Base-by-base conservation (phyloP, 1,139 yeast genomes). In the Candida pseudoviswanathii region DNA sequence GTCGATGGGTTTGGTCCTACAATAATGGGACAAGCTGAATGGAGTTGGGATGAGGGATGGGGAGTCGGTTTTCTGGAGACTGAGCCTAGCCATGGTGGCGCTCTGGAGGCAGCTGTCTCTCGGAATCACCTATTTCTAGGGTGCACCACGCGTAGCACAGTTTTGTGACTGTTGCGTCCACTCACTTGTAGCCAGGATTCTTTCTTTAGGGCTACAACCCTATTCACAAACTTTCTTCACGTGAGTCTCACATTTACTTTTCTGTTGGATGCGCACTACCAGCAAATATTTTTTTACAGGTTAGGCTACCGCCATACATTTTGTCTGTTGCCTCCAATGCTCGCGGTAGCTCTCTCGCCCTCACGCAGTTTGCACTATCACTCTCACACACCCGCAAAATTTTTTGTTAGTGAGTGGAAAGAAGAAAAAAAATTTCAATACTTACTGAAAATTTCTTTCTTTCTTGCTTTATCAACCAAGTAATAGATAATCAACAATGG, bases 401-500 rank as follows among this genome's bases (percentile, higher is more conserved):
- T 43, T 43, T 43, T 43, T 25, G 24, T 9, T 26, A 26, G 25
- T 30, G 36, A 32, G 21, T 31, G 41, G 44, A 34, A 38, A 42
- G 38, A 42, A 42, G 36, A 49, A 53, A 55, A 55, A 54, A 51
- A 51, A 51, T 44, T 54, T 58, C 50, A 45, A 45, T 39, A 11
- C 33, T 39, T 27, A 44, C 43, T 49, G 50, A 43, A 38, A 47
- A 34, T 37, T 45, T 50, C 43, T 50, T 45, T 48, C 45, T 42
- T 41, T 29, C 41, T 40, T 37, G 37, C 36, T 26, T n/a, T 27
- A 39, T 26, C 30, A 25, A 39, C 42, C 37, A 46, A 34, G 36
- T 43, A 38, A 62, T 56, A 61, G 66, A 56, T 68, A 54, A 73
- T 72, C 71, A 78, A 81, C 71, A 75, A 82, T 82, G 87, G 78